Base-by-base conservation (phyloP, 192 early-diverging fungal species). In the Coemansia sp. region DNA sequence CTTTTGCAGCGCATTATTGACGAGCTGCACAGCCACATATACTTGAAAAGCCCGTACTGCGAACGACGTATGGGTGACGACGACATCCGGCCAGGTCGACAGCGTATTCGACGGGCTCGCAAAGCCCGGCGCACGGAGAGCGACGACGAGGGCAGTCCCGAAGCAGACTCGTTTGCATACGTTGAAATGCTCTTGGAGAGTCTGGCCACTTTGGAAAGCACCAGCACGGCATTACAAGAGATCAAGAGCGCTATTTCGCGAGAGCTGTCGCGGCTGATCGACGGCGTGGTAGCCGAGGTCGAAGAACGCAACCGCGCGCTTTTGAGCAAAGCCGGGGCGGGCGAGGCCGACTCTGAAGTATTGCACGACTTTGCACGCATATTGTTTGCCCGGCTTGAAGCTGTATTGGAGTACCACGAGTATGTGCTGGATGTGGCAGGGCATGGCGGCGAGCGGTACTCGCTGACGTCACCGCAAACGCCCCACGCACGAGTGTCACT, bases 181-280 rank as follows among this genome's bases (percentile, higher is more conserved):
- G 86, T 93, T 27, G 91, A 91, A 71, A 90, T 89, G 63, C 72
- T 92, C 7, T 74, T 92, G 38, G 89, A 91, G 64, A 85, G 89
- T 21, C 75, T 92, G 14, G 82, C 82, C 5, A 67, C 85, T 8
- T 74, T 92, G 22, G 69, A 77, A 43, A 68, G 62, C 58, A 69
- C 64, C 23, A 62, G 56, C 63, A 55, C 64, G 63, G 61, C 70
- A 0, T 54, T 85, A 64, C 76, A 91, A 83, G 87, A 87, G 17
- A 83, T 93, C 55, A 82, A 85, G 61, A 86, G 91, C 69, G 82
- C 89, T 10, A 83, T 93, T 19, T 81, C 85, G 22, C 51, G 89
- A 9, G 91, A 93, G 68, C 82, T 90, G 9, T 83, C 88, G 57
- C 77, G 86, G 29, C 68, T 93, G 45, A 87, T 90, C 55, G 89